phyloP scores from a whole-genome alignment of 306 rosid species.

The Glycine soja region DNA sequence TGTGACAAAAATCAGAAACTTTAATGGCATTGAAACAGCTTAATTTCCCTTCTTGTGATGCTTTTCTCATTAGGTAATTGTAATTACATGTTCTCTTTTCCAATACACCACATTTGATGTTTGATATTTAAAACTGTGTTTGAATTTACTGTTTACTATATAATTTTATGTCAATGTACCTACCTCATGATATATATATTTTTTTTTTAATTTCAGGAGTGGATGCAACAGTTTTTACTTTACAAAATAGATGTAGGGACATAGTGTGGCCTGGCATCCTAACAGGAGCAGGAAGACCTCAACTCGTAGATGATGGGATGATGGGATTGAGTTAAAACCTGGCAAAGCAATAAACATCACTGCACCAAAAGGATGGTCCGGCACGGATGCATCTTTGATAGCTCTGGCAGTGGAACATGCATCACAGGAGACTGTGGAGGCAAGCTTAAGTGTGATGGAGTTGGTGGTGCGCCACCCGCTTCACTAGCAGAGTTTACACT shows the following conservation, averaged over 20 bases:
- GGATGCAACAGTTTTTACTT: conserved; percentile 61
- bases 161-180: conserved; percentile 12
- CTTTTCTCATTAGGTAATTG: conserved; percentile 39
- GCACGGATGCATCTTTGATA: conserved; percentile 54
- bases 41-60: conserved; percentile 41
- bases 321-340: conserved; percentile 55
- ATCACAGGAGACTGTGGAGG: conserved; percentile 70
- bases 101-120: neutral
- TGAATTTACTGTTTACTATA: neutral
- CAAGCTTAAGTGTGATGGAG: conserved; percentile 54
- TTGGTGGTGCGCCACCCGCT: conserved; percentile 63
- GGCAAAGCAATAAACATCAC: conserved; percentile 43
- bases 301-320: conserved; percentile 60
- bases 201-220: conserved; percentile 48
- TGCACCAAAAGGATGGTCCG: conserved; percentile 68
- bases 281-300: conserved; percentile 58
- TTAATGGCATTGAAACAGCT: conserved; percentile 35
- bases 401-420: conserved; percentile 55
- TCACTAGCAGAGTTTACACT: conserved; percentile 72
- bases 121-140: neutral
- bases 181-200: neutral
- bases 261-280: conserved; percentile 67
- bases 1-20: no score
- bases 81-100: neutral
- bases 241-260: conserved; percentile 57